These are phyloP conservation scores for Scleromitrula shiraiana DNA, from an alignment of 2,329 filamentous ascomycete species.

Conservation along the genomic window DNA sequence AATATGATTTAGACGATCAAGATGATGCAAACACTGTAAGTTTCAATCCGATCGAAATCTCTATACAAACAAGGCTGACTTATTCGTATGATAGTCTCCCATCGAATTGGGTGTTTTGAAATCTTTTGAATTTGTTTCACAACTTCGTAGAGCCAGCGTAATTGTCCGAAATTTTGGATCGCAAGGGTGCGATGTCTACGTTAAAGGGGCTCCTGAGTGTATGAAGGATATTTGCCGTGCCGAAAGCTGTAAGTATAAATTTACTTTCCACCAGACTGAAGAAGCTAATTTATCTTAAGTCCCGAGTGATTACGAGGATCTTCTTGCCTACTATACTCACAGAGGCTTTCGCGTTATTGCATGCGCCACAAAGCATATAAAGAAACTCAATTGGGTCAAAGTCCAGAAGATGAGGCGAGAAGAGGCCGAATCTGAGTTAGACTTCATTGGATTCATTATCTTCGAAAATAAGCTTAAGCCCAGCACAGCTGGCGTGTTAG, in stretches of 20 bases:
- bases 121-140: constrained; percentile 90
- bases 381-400: constrained; percentile 86
- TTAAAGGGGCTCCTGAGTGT: constrained; percentile 93
- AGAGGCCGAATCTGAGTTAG: constrained; percentile 74
- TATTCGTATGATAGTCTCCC: constrained; percentile 32
- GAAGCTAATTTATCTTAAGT: constrained; percentile 38
- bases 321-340: constrained; percentile 86
- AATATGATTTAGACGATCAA: constrained; percentile 48
- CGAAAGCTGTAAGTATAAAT: constrained; percentile 64
- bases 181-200: constrained; percentile 77
- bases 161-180: constrained; percentile 83
- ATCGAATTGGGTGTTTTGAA: constrained; percentile 87
- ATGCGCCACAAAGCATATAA: constrained; percentile 81
- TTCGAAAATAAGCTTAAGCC: constrained; percentile 98
- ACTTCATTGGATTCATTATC: constrained; percentile 93
- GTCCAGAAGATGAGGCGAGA: constrained; percentile 86
- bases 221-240: constrained; percentile 88
- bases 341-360: constrained; percentile 94
- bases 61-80: neutral
- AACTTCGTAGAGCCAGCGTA: constrained; percentile 85
- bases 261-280: neutral
- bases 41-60: constrained; percentile 12
- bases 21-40: constrained; percentile 23
- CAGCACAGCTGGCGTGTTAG: constrained; percentile 70
- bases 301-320: constrained; percentile 81